phyloP scores from a whole-genome alignment of 768 basidiomycete genomes.

The Boletus coccyginus region DNA sequence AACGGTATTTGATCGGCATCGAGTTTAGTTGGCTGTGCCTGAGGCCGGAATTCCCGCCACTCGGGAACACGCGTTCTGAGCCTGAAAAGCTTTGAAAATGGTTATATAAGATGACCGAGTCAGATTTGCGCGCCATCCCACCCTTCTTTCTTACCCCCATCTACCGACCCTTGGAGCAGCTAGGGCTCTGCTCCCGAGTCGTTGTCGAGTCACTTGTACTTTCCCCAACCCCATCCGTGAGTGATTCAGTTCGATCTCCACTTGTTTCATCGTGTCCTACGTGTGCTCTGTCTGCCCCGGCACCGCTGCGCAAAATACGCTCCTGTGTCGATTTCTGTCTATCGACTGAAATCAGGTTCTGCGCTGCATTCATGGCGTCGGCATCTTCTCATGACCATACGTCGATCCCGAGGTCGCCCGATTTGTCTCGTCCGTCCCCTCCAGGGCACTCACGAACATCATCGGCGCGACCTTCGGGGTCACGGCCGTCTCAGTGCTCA shows the following conservation, averaged over 20 bases:
- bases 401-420: slow-evolving; percentile 29
- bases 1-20: not conserved
- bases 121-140: slow-evolving; percentile 7
- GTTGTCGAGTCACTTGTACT: slow-evolving; percentile 20
- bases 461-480: slow-evolving; percentile 26
- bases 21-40: slow-evolving; percentile 16
- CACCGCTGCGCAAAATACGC: slow-evolving; percentile 18
- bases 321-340: slow-evolving; percentile 26
- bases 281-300: slow-evolving; percentile 24
- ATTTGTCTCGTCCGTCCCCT: slow-evolving; percentile 33
- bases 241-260: slow-evolving; percentile 25
- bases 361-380: slow-evolving; percentile 16
- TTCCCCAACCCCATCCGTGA: slow-evolving; percentile 20
- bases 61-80: slow-evolving; percentile 32
- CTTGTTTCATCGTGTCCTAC: slow-evolving; percentile 31
- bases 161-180: slow-evolving; percentile 18
- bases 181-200: slow-evolving; percentile 18
- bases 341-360: slow-evolving; percentile 27
- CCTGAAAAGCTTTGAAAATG: slow-evolving; percentile 35
- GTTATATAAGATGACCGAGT: slow-evolving; percentile 33
- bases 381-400: slow-evolving; percentile 3
- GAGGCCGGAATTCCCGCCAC: slow-evolving; percentile 9
- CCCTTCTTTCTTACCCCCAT: slow-evolving; percentile 19
- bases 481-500: slow-evolving; percentile 20
- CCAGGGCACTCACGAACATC: slow-evolving; percentile 30